phyloP scores from a whole-genome alignment of 2,329 filamentous ascomycete genomes.

The Colletotrichum spinosum region DNA sequence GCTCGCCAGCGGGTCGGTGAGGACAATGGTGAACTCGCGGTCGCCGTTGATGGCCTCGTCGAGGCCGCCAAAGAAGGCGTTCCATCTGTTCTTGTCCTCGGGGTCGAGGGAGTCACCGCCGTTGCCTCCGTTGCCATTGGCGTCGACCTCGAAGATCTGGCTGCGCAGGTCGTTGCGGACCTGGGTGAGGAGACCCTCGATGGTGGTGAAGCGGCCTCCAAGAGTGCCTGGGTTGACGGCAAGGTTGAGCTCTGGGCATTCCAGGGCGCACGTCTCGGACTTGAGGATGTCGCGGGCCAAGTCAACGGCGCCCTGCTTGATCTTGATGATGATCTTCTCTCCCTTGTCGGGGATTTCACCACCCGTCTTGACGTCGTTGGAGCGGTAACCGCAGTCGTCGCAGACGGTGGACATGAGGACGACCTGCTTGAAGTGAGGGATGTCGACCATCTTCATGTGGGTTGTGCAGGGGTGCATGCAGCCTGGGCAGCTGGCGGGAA shows the following conservation, averaged over 20 bases:
- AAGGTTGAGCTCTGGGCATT: slow-evolving; percentile 88
- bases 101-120: slow-evolving; percentile 83
- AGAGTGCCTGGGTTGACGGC: slow-evolving; percentile 93
- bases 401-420: slow-evolving; percentile 96
- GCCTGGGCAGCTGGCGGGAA: slow-evolving; percentile 91
- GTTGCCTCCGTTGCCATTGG: slow-evolving; percentile 68
- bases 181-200: slow-evolving; percentile 93
- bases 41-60: slow-evolving; percentile 84
- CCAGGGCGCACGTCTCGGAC: slow-evolving; percentile 89
- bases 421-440: slow-evolving; percentile 97
- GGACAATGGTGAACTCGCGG: slow-evolving; percentile 82
- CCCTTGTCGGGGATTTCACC: slow-evolving; percentile 90
- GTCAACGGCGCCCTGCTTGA: slow-evolving; percentile 74
- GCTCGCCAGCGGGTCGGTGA: slow-evolving; percentile 89
- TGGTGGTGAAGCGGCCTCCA: slow-evolving; percentile 95
- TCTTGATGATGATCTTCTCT: slow-evolving; percentile 81
- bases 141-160: slow-evolving; percentile 85
- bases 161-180: slow-evolving; percentile 89
- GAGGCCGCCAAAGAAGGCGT: slow-evolving; percentile 81
- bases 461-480: slow-evolving; percentile 89
- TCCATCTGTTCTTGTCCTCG: slow-evolving; percentile 79
- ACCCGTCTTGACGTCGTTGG: slow-evolving; percentile 97
- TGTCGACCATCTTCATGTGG: slow-evolving; percentile 99
- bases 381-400: slow-evolving; percentile 91
- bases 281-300: slow-evolving; percentile 95